Percentiles rank a stretch among this genome's conserved stretches.
Evolutionary conservation across 164 flowering plant genomes (phyloP).

Genomic region (Taxillus chinensis): DNA sequence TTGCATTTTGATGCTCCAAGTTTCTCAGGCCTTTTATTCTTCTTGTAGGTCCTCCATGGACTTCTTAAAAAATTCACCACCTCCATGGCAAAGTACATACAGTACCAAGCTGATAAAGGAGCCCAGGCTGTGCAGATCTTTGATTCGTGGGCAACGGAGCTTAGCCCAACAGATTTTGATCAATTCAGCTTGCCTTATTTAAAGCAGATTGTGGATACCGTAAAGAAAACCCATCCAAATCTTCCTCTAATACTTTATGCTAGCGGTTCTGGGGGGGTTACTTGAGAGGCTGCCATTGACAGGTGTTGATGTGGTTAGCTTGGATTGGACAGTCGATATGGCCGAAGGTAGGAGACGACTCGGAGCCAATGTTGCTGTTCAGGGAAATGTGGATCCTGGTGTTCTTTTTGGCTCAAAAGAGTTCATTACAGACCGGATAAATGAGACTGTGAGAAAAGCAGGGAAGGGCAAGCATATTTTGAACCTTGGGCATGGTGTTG

Average conservation of each 20-base stretch:
- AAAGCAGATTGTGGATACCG: conserved; percentile 78
- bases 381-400: conserved; percentile 95
- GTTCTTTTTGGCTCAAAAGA: conserved; percentile 91
- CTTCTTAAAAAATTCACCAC: conserved; percentile 76
- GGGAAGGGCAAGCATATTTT: conserved; percentile 81
- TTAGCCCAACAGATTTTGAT: conserved; percentile 92
- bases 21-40: background rate
- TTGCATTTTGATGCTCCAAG: background rate
- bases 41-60: conserved; percentile 66
- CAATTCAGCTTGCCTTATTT: conserved; percentile 91
- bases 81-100: conserved; percentile 79
- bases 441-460: conserved; percentile 80
- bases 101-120: conserved; percentile 85
- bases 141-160: conserved; percentile 97
- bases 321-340: conserved; percentile 99
- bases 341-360: conserved; percentile 83
- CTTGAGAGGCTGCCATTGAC: conserved; percentile 80
- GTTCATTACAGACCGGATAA: conserved; percentile 63
- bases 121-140: conserved; percentile 98
- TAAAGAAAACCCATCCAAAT: conserved; percentile 70
- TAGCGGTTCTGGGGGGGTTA: conserved; percentile 91
- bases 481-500: conserved; percentile 94
- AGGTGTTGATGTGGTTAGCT: conserved; percentile 95
- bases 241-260: conserved; percentile 95
- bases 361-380: conserved; percentile 69